Base-by-base conservation (phyloP, 306 rosid genomes). In the Urtica urens region DNA sequence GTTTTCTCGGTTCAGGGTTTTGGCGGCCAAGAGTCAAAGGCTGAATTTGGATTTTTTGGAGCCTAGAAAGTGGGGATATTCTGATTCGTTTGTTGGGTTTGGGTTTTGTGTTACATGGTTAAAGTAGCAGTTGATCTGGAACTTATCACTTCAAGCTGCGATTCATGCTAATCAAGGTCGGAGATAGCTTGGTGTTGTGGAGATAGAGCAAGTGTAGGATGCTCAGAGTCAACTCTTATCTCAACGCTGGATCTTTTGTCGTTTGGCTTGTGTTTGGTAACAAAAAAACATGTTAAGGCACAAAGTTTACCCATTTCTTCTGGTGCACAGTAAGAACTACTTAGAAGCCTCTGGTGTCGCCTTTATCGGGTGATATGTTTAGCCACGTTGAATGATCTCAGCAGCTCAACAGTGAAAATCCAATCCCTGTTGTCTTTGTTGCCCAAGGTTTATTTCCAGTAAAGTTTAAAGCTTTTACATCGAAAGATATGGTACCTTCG, bases 401-500 rank as follows among this genome's bases (percentile, higher is more conserved):
- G n/a, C n/a, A n/a, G n/a, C n/a, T n/a, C n/a, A n/a, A n/a, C n/a
- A n/a, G n/a, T n/a, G n/a, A n/a, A n/a, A n/a, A n/a, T n/a, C n/a
- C n/a, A n/a, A n/a, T n/a, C n/a, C n/a, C n/a, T n/a, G n/a, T n/a
- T n/a, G n/a, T n/a, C n/a, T n/a, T n/a, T n/a, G n/a, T n/a, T n/a
- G n/a, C n/a, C n/a, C n/a, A n/a, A n/a, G n/a, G n/a, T n/a, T n/a
- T n/a, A n/a, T n/a, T n/a, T n/a, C n/a, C n/a, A n/a, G n/a, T n/a
- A n/a, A n/a, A n/a, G n/a, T n/a, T n/a, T n/a, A n/a, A n/a, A n/a
- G n/a, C n/a, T n/a, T n/a, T n/a, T n/a, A n/a, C n/a, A n/a, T n/a
- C n/a, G 63, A 53, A 65, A 73, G 21, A 56, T 68, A 88, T 88
- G 97, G 90, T 74, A 38, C 86, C 88, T 45, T 82, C 93, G 31